Conservation (phyloP, 805 yeast species). For the Saccharomycopsis javanensis region DNA sequence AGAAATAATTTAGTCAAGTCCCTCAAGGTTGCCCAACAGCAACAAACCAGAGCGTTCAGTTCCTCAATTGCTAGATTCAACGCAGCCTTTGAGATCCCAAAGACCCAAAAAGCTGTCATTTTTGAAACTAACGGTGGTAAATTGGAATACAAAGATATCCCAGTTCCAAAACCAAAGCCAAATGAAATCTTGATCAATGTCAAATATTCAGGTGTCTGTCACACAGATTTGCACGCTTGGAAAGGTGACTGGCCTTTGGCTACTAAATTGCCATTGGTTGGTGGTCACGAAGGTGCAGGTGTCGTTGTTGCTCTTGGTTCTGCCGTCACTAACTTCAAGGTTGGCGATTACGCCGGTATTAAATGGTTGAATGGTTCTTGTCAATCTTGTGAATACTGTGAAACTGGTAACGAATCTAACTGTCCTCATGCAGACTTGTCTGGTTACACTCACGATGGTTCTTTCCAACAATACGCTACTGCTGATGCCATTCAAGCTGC, state of each 20-base stretch:
- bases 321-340: constrained; percentile 44
- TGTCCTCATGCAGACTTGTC: constrained; percentile 45
- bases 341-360: constrained; percentile 55
- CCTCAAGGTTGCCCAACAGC: neutral
- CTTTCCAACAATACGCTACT: constrained; percentile 82
- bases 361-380: constrained; percentile 61
- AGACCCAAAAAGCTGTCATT: constrained; percentile 42
- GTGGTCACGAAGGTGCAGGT: constrained; percentile 66
- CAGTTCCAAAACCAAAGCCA: constrained; percentile 48
- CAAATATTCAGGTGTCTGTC: constrained; percentile 58
- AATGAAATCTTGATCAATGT: constrained; percentile 49
- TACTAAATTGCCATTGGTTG: constrained; percentile 49
- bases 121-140: constrained; percentile 43
- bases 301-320: constrained; percentile 49
- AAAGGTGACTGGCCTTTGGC: constrained; percentile 58
- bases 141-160: constrained; percentile 40
- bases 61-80: neutral
- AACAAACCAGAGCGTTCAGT: neutral
- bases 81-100: constrained; percentile 29
- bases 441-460: constrained; percentile 54
- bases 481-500: constrained; percentile 86
- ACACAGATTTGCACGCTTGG: constrained; percentile 60
- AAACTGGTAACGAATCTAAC: constrained; percentile 41
- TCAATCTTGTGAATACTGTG: constrained; percentile 49
- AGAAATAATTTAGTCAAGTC: neutral